Evolutionary conservation across 257 asterid genomes (phyloP), one percentile per base, ranked within the genome.

Genomic region (Avicennia marina): DNA sequence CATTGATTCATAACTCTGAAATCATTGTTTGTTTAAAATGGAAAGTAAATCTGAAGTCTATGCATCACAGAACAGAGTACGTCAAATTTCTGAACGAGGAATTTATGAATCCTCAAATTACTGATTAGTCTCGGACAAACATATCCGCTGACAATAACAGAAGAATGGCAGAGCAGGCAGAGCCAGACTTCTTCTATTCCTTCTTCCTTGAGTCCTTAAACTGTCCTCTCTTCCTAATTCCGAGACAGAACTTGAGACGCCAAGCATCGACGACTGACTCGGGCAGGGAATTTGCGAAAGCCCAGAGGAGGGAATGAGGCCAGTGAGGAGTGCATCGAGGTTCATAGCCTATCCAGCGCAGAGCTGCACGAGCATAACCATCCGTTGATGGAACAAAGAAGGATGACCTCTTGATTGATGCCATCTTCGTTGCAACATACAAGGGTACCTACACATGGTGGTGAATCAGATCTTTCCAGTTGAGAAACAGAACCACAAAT

Each of bases 361-460:
- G 49, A 48, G 73, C 95, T 68, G n/a, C n/a, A n/a, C n/a, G n/a
- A n/a, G n/a, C n/a, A n/a, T n/a, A n/a, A n/a, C n/a, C n/a, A n/a
- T n/a, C n/a, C n/a, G n/a, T n/a, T n/a, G n/a, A n/a, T n/a, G 95
- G 94, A 31, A 91, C 96, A 11, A 91, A 74, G 75, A 88, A 91
- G 38, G 98, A 91, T 6, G 98, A 85, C 67, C 84, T 68, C 72
- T 21, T 80, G 75, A 91, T 91, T 2, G 98, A 91, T 18, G 98
- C 94, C 98, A 88, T 91, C 63, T 88, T 91, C 11, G 98, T 88
- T 10, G 96, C 98, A 43, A 91, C 96, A 12, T 88, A 91, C 52
- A 91, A 61, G 0, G 98, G 98, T 26, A 90, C 95, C 98, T 90
- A 50, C 54, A 64, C 16, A 45, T 20, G 31, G n/a, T n/a, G n/a